These are phyloP conservation scores for Cladosporium sp. DNA, from an alignment of 2,329 filamentous ascomycete species.

Conservation along the genomic window DNA sequence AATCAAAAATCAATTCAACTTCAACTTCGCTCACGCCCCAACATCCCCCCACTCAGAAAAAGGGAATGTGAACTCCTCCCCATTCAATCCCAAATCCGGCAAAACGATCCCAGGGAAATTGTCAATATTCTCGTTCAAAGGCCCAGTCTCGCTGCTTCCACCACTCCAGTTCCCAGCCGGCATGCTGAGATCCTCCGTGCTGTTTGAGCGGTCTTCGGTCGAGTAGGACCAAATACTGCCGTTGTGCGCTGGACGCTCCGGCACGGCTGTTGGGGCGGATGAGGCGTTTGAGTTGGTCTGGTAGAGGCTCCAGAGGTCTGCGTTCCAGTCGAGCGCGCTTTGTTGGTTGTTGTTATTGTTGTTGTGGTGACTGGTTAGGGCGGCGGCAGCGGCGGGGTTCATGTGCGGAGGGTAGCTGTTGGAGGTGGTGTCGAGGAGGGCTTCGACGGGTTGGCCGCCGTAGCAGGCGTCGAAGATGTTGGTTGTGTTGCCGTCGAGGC, in stretches of 20 bases:
- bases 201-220: constrained; percentile 21
- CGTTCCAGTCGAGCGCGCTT: constrained; percentile 18
- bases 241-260: constrained; percentile 14
- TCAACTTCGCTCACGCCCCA: neutral
- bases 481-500: constrained; percentile 71
- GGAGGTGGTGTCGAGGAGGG: constrained; percentile 34
- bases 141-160: constrained; percentile 11
- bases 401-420: constrained; percentile 10
- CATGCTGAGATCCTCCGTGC: constrained; percentile 20
- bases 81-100: constrained; percentile 21
- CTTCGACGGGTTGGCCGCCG: constrained; percentile 53
- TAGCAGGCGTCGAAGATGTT: constrained; percentile 86
- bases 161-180: constrained; percentile 17
- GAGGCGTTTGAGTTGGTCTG: constrained; percentile 23
- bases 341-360: too few species aligned
- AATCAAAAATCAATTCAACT: too few species aligned
- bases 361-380: constrained; percentile 12
- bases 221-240: constrained; percentile 27
- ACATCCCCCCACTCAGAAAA: constrained; percentile 10
- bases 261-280: constrained; percentile 11
- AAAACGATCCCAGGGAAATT: constrained; percentile 27
- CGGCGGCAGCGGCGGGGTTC: constrained; percentile 15
- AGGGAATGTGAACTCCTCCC: constrained; percentile 13
- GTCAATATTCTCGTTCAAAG: constrained; percentile 13
- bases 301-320: constrained; percentile 29